Evolutionary conservation across 495 filamentous ascomycete species (phyloP), one percentile per base, ranked within the genome.

Genomic region (Aspergillus ellipticus): DNA sequence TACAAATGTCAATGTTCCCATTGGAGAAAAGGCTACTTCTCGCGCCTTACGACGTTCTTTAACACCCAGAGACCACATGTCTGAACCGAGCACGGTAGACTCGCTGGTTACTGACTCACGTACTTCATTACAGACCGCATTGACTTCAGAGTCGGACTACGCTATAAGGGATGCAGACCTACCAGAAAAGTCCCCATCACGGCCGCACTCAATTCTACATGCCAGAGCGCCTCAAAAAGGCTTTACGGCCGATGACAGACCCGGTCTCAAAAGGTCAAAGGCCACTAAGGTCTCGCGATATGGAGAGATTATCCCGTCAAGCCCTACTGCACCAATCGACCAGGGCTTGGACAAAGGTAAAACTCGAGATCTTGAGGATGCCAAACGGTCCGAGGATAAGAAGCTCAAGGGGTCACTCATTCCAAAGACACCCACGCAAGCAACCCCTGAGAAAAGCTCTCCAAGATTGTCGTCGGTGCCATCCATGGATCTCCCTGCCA

Each of bases 1-100:
- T 4, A 79, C 70, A 39, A 81, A 80, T 31, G 66, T 82, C 42
- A 84, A 89, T 48, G 76, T 89, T 29, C 90, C 90, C 7, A 85
- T 93, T 56, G 89, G 90, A n/a, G 90, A 92, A 66, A 81, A 74
- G 56, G 74, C 78, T 13, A 53, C 52, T 0, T 57, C 56, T 31
- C 60, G 62, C 37, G 43, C 60, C 22, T 64, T 64, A 35, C 67
- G 72, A 41, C 70, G 70, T 41, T 74, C 74, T 29, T 58, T 64
- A 49, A 63, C 66, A 1, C 57, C 66, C 6, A 71, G 68, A 33
- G 71, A 71, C 19, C 65, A 69, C 4, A 63, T 61, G n/a, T 72
- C 72, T 16, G 70, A 76, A 13, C 70, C 67, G 13, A 75, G 73
- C 53, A 73, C 69, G 8, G 54, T 73, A 29, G 66, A 66, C 31